Evolutionary conservation across 129 eudicot species (phyloP), one percentile per base, ranked within the genome.

Genomic region (Pulicaria dysenterica): DNA sequence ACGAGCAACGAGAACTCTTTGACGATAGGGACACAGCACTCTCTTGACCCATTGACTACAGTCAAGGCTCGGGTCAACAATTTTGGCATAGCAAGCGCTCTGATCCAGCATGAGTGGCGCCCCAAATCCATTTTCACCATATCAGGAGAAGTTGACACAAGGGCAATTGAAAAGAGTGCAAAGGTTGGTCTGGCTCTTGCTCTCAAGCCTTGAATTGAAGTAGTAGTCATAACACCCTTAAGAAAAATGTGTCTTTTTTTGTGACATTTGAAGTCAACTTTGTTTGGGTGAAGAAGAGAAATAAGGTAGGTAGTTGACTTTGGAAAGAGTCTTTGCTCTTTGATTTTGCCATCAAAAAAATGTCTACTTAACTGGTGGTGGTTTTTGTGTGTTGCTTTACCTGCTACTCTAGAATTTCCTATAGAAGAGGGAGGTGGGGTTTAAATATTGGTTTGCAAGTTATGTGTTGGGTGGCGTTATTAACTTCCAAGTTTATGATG

Each of bases 61-160:
- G 87, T 88, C 70, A 88, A 91, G 80, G 85, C 92, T 60, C 80
- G 87, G 49, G 88, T 84, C 43, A 72, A 91, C 83, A 91, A 83
- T 75, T 69, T 67, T 57, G 95, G 97, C 55, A 91, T 69, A 67
- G 88, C 84, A 46, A 88, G 89, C 31, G 94, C 91, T 55, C 87
- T 86, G 7, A 69, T 92, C 59, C 97, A 92, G 79, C 97, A 92
- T 5, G 87, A 83, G 57, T 92, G 93, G 96, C 85, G 85, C 47
- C 96, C 89, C 8, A 92, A 82, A 64, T 86, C 94, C 38, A 77
- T 88, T 54, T 64, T 89, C 79, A 89, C 97, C 24, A 84, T 92
- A 43, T 88, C 97, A 5, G 97, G 93, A n/a, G 97, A 88, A 76
- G 96, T 92, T 58, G 97, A 92, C 83, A 83, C 93, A 5, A 71